These are phyloP conservation scores for Coemansia sp. DNA, from an alignment of 192 early-diverging fungal genomes.

Conservation along the genomic window DNA sequence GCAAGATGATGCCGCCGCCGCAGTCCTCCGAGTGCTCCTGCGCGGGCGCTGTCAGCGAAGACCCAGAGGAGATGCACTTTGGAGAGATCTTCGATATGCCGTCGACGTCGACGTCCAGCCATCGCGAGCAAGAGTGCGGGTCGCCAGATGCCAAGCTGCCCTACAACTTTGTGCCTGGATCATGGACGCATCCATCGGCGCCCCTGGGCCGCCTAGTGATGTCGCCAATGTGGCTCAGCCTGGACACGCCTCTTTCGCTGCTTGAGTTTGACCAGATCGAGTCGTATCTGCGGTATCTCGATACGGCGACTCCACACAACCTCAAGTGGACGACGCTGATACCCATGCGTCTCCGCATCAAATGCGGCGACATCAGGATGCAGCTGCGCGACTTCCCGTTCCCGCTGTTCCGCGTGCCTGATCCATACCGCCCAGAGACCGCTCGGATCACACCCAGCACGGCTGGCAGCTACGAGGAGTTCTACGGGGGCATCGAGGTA, in stretches of 20 bases:
- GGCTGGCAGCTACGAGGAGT: slow-evolving; percentile 32
- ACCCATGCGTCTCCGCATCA: slow-evolving; percentile 46
- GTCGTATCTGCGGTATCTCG: slow-evolving; percentile 50
- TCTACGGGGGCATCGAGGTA: slow-evolving; percentile 43
- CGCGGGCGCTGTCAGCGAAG: neutral
- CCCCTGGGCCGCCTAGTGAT: slow-evolving; percentile 43
- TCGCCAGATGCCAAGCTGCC: slow-evolving; percentile 24
- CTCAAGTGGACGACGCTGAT: slow-evolving; percentile 51
- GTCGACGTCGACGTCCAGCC: neutral
- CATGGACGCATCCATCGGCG: slow-evolving; percentile 50
- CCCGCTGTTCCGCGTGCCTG: slow-evolving; percentile 52
- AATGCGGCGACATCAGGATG: slow-evolving; percentile 47
- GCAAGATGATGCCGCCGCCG: slow-evolving; percentile 39
- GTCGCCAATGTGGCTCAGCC: slow-evolving; percentile 36
- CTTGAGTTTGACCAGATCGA: slow-evolving; percentile 49
- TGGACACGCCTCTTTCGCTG: slow-evolving; percentile 46
- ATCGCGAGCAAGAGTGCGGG: slow-evolving; percentile 23
- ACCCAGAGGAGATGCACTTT: slow-evolving; percentile 24
- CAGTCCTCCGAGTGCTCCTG: slow-evolving; percentile 7
- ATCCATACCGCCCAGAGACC: slow-evolving; percentile 37
- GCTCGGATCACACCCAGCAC: neutral
- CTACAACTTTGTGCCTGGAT: slow-evolving; percentile 35
- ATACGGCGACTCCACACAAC: slow-evolving; percentile 42
- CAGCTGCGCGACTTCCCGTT: slow-evolving; percentile 55
- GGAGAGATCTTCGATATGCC: slow-evolving; percentile 44